Base-by-base conservation (phyloP, 495 filamentous ascomycete genomes). In the Penicillium desertorum region DNA sequence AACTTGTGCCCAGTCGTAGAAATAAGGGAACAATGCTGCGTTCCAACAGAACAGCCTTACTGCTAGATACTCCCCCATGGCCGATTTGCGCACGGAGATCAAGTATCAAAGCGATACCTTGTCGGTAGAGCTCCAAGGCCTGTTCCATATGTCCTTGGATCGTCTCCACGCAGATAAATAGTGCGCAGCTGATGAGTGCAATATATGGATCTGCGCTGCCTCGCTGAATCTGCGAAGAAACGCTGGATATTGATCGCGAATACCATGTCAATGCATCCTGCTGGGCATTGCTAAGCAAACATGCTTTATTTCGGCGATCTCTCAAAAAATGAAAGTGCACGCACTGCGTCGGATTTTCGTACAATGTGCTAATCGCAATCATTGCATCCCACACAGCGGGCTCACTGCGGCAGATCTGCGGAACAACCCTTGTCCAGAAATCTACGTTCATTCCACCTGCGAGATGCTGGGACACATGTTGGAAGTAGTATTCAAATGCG, bases 371-470 rank as follows among this genome's bases (percentile, higher is more conserved):
- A 45, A 86, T 73, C 4, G 71, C 55, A 17, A 68, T 67, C 11
- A 86, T 73, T 20, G 81, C 81, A 60, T 85, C 81, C 62, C 80
- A 79, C 17, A 85, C 73, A 0, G 81, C 77, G 0, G 82, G 81
- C 61, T 83, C 81, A 34, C 70, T 70, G 52, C 79, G 76, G 62
- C 79, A 79, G 25, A 81, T 75, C 56, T 83, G 81, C 6, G 81
- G 73, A 9, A 83, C 75, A 19, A 83, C 63, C 25, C 72, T 67
- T 4, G 79, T 72, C 82, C 81, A 85, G 51, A 86, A 84, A 49
- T 74, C 70, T 22, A 74, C 60, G 45, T 78, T 71, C 54, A 79
- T 64, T 19, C 69, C 74, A 25, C 71, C 80, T 4, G 78, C 76
- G 1, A 82, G 69, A 43, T 65, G 70, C n/a, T 72, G 76, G 1